Evolutionary conservation across 148 eudicot genomes (phyloP), one percentile per base, ranked within the genome.

Genomic region (Chenopodium album): DNA sequence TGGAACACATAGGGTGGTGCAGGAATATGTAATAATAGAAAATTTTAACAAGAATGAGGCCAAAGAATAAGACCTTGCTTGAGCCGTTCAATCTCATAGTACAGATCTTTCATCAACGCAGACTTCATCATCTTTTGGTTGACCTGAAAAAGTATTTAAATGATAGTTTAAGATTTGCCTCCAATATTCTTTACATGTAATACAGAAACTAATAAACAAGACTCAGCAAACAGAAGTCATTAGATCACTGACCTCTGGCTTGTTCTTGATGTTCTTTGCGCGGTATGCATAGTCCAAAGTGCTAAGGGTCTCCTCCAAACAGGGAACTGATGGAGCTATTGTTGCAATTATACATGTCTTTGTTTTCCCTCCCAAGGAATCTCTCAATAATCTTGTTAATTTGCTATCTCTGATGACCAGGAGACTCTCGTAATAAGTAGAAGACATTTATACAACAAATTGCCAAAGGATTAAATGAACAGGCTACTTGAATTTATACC

Each of bases 71-170:
- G 66, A 94, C 98, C 98, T 93, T 93, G 99, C 88, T 97, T 97
- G 65, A 97, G 92, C 76, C 98, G 88, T 76, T 97, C 99, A 77
- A 97, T 94, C 84, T 97, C 99, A 62, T 85, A 90, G 84, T 94
- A 97, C 76, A 97, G 81, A 89, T 97, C 99, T 79, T 97, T 97
- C 84, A 97, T 97, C 64, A 97, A 48, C 37, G 99, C 98, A 84
- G 95, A 90, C 89, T 97, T 97, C 95, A 97, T 93, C 97, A 92
- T 94, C 89, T 94, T 94, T 84, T 97, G 99, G 78, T 97, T 97
- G 78, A 97, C 78, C 99, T 97, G 90, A 75, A 76, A 83, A 71
- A 87, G 79, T 75, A 82, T 65, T 60, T 65, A 82, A 79, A 69
- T 28, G 23, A 14, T 41, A 37, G 48, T 12, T 37, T 56, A 29